Conservation (phyloP, 768 basidiomycete genomes). For the Russula sp. region DNA sequence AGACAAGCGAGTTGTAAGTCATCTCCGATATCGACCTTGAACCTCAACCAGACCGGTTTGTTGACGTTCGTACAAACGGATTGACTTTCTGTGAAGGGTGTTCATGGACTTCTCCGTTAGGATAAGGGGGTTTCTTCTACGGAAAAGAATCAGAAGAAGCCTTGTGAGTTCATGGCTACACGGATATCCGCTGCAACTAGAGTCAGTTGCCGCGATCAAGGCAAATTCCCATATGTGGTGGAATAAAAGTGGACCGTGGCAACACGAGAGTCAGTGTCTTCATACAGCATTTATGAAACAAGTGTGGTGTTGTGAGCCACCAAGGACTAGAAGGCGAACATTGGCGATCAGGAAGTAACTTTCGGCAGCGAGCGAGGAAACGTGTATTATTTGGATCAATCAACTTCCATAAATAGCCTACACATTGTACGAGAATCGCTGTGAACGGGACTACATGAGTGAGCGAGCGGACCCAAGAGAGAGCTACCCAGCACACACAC, state of each 20-base stretch:
- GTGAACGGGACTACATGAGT: neutral
- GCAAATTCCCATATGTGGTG: no score
- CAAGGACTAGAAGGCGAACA: neutral
- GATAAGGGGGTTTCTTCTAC: neutral
- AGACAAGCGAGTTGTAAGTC: neutral
- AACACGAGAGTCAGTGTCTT: neutral
- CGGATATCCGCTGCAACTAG: no score
- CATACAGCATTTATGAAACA: neutral
- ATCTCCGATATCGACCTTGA: neutral
- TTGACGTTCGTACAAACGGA: neutral
- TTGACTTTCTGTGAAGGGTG: neutral
- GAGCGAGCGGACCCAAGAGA: neutral
- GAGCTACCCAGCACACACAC: constrained; percentile 1
- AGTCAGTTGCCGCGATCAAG: no score
- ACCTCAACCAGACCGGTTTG: neutral
- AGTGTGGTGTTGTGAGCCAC: neutral
- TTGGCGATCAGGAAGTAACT: neutral
- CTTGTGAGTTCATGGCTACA: neutral
- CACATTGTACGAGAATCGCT: neutral
- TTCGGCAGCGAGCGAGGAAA: neutral
- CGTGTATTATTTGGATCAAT: neutral
- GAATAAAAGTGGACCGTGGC: no score
- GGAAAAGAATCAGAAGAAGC: neutral
- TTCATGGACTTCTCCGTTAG: neutral
- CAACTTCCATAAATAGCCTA: neutral